phyloP scores from a whole-genome alignment of 2,329 filamentous ascomycete genomes.

The Aspergillus ochraceoroseus region DNA sequence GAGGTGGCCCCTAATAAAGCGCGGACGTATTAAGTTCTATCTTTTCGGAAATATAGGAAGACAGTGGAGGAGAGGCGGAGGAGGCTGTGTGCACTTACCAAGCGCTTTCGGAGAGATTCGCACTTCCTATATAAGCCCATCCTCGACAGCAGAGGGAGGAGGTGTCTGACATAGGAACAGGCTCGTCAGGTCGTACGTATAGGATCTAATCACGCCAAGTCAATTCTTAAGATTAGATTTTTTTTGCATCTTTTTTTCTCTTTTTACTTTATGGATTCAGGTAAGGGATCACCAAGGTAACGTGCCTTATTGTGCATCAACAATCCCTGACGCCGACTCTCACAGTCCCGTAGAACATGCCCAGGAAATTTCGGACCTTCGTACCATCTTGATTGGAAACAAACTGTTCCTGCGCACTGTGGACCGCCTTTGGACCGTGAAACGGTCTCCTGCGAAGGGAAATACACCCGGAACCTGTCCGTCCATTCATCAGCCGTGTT shows the following conservation, averaged over 20 bases:
- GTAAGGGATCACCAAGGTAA: constrained; percentile 14
- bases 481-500: constrained; percentile 38
- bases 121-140: constrained; percentile 85
- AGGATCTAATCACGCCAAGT: constrained; percentile 26
- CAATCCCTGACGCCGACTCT: constrained; percentile 64
- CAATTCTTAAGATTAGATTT: background rate
- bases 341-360: constrained; percentile 67
- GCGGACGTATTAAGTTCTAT: background rate
- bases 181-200: constrained; percentile 29
- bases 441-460: constrained; percentile 70
- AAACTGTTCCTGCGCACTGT: constrained; percentile 73
- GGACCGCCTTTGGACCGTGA: constrained; percentile 58
- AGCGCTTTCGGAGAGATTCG: constrained; percentile 87
- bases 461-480: constrained; percentile 67
- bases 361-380: constrained; percentile 64
- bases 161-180: constrained; percentile 22
- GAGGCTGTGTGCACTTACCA: constrained; percentile 57
- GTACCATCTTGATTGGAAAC: constrained; percentile 69
- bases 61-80: background rate
- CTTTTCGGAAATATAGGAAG: background rate
- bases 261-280: background rate
- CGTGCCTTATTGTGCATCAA: constrained; percentile 85
- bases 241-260: background rate
- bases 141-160: constrained; percentile 41
- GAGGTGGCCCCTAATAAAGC: constrained; percentile 63